Evolutionary conservation across 495 filamentous ascomycete genomes (phyloP), one percentile per base, ranked within the genome.

Genomic region (Xylaria venustula): DNA sequence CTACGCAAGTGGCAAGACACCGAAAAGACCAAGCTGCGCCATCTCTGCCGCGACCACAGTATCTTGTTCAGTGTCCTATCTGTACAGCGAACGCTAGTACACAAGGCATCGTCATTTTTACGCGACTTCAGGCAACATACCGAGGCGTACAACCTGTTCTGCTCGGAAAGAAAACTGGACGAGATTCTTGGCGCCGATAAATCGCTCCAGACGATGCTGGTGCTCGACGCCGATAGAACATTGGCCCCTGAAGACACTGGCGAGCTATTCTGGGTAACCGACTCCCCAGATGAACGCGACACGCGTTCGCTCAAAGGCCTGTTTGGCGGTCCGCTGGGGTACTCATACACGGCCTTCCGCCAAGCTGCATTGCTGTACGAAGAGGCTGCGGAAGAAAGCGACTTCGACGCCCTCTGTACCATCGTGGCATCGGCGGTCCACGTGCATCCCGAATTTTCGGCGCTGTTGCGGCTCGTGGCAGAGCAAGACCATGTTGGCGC

Each of bases 201-300:
- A 20, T 51, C n/a, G 12, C 34, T 40, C 1, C 17, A 59, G 80
- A 84, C 75, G 1, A 66, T 84, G 42, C 58, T 88, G 51, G 77
- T 85, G 1, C 58, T 89, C 28, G 87, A 89, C 62, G 85, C 69
- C 3, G 85, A 89, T 62, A 83, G 68, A 58, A 88, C 85, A 0
- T 68, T 90, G 59, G 70, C 79, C 47, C 62, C 78, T 19, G 54
- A 77, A 45, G 86, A 90, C 61, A 81, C 83, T 12, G 83, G 85
- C 17, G 62, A 28, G 3, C 41, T 83, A 55, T 88, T 84, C 69
- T 88, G 82, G 81, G 46, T 79, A 41, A 69, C 41, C 9, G 54
- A 68, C 22, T 61, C 64, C 23, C 46, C 51, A 17, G 40, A 55
- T 54, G 52, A 44, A 53, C 15, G 6, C 12, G 51, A 37, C 15